These are phyloP conservation scores for Epichloe uncinata DNA, from an alignment of 2,329 filamentous ascomycete genomes.

Conservation along the genomic window DNA sequence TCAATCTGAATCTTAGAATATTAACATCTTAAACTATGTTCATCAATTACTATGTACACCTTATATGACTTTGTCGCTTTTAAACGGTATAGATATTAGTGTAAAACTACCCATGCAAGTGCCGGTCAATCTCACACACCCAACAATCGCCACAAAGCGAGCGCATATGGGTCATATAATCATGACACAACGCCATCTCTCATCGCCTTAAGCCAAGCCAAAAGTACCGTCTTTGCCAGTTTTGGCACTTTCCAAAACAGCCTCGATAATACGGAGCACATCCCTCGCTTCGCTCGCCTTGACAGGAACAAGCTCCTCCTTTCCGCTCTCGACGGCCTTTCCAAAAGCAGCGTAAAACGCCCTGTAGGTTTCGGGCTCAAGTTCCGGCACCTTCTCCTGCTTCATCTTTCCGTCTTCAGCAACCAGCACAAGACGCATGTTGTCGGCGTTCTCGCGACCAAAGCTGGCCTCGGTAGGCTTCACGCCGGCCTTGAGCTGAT, in stretches of 20 bases:
- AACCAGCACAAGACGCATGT: conserved; percentile 45
- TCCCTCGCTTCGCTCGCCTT: conserved; percentile 38
- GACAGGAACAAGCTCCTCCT: conserved; percentile 38
- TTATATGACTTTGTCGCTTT: no score
- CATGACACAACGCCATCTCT: no score
- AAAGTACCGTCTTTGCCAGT: conserved; percentile 31
- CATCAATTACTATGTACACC: no score
- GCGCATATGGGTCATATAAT: no score
- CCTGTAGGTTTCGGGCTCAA: conserved; percentile 53
- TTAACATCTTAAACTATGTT: no score
- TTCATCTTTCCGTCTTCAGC: conserved; percentile 35
- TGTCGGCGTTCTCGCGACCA: conserved; percentile 47
- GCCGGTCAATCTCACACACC: no score
- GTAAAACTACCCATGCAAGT: no score
- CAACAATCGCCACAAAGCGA: no score
- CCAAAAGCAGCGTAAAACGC: conserved; percentile 49
- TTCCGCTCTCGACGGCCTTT: conserved; percentile 31
- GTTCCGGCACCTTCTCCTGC: conserved; percentile 39
- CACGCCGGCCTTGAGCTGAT: conserved; percentile 52
- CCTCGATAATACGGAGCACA: conserved; percentile 40
- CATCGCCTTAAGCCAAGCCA: not conserved
- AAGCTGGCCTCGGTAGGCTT: conserved; percentile 49
- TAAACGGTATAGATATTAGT: no score
- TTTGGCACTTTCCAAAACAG: conserved; percentile 34
- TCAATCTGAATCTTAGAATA: no score